These are phyloP conservation scores for Coelastrella sp. DNA, from an alignment of 139 green algal genomes.

Conservation along the genomic window DNA sequence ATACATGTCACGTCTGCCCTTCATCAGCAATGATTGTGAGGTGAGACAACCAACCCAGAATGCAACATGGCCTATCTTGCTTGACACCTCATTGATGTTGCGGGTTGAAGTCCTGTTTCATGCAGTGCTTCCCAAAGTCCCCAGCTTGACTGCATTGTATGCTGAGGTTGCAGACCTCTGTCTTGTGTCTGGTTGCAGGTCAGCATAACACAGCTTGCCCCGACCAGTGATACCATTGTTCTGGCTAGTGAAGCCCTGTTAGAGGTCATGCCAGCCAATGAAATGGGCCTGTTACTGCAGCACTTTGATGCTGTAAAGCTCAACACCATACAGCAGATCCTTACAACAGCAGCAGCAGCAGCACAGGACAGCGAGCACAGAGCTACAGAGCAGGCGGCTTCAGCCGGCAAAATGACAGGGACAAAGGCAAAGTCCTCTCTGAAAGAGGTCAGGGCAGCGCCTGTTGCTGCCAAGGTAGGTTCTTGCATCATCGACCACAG, in stretches of 20 bases:
- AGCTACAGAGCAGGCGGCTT: not conserved
- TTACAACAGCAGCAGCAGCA: slow-evolving; percentile 18
- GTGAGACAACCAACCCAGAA: not conserved
- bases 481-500: no score
- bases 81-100: no score
- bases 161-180: not conserved
- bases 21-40: slow-evolving; percentile 43
- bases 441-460: no score
- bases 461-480: no score
- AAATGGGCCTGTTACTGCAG: slow-evolving; percentile 33
- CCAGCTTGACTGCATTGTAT: no score
- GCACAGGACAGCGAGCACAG: not conserved
- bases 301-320: slow-evolving; percentile 36
- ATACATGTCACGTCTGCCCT: slow-evolving; percentile 13
- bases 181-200: slow-evolving; percentile 25
- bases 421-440: not conserved
- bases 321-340: not conserved
- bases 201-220: not conserved
- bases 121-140: no score
- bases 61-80: no score
- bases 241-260: slow-evolving; percentile 33
- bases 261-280: slow-evolving; percentile 6
- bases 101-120: no score
- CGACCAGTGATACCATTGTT: not conserved
- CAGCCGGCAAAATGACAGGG: not conserved